phyloP scores from a whole-genome alignment of 2,329 filamentous ascomycete species.

The Paraconiothyrium sp. region DNA sequence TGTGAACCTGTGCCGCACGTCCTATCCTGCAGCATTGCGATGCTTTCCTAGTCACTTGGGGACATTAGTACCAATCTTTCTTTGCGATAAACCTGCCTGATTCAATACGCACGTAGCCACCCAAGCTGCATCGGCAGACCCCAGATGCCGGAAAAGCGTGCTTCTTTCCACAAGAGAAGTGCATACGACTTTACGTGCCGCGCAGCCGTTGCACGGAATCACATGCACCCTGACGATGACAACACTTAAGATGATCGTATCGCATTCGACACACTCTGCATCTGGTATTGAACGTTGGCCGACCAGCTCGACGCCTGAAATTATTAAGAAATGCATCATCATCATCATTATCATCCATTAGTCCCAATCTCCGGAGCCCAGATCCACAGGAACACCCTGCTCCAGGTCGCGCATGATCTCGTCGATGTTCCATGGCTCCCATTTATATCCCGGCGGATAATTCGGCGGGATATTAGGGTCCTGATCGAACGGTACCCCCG shows the following conservation, averaged over 20 bases:
- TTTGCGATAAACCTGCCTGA: not conserved
- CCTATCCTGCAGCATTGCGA: not conserved
- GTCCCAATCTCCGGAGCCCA: conserved; percentile 13
- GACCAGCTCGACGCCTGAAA: not conserved
- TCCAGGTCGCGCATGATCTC: conserved; percentile 13
- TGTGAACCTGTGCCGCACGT: not conserved
- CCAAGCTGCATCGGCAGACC: not conserved
- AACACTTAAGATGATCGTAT: not conserved
- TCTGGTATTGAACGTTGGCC: not conserved
- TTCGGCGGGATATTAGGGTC: conserved; percentile 12
- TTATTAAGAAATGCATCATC: not conserved
- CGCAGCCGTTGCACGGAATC: not conserved
- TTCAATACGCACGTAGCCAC: not conserved
- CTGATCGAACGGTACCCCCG: conserved; percentile 7
- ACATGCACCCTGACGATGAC: not conserved
- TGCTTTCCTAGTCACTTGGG: not conserved
- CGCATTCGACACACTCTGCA: not conserved
- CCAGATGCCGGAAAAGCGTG: not conserved
- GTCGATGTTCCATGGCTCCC: conserved; percentile 13
- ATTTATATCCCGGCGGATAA: conserved; percentile 12
- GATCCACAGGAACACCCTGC: conserved; percentile 3
- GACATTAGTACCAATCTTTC: not conserved
- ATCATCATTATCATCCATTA: not conserved
- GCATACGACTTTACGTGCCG: not conserved
- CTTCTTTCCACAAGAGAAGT: not conserved